Evolutionary conservation across 192 early-diverging fungal species (phyloP), one percentile per base, ranked within the genome.

Genomic region (Entophlyctis luteolus): DNA sequence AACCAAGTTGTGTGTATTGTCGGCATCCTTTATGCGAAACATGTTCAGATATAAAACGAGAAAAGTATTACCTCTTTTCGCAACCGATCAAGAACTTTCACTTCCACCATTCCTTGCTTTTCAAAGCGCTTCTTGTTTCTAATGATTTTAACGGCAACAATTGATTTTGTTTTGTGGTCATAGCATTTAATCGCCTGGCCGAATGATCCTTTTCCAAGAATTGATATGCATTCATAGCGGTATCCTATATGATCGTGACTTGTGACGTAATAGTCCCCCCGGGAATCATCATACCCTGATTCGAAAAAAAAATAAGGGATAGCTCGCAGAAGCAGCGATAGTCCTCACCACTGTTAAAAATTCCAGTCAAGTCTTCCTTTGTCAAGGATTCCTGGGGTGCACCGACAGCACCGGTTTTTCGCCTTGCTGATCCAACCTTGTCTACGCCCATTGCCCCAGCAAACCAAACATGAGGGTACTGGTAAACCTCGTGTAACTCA

Each of bases 81-180:
- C 53, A 98, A 70, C 54, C 84, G 79, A 60, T 93, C 92, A 55
- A 98, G 78, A 47, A 98, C 93, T 74, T 95, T 95, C 49, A 97
- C 90, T 71, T 98, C 96, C 18, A 94, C 90, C 38, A 90, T 76
- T n/a, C 94, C 96, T 68, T 98, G 96, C 66, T 89, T 89, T 77
- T 97, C 93, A 80, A 98, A 98, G 37, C 96, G 85, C 72, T 90
- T 92, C 85, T 95, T 95, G 81, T 98, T 98, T 46, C 94, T 77
- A 53, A 98, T 98, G 50, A 98, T 90, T 78, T 98, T 98, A 48
- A 98, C 81, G 6, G 96, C 96, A 29, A 93, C 90, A 57, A 88
- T 80, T 32, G 83, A 78, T 34, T 91, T 92, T 0, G 88, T 88
- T 69, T 93, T 94, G 81, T 98, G 96, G 76, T 98, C 96, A 63